Base-by-base conservation (phyloP, 2,329 filamentous ascomycete species). In the Xylaria polymorpha region DNA sequence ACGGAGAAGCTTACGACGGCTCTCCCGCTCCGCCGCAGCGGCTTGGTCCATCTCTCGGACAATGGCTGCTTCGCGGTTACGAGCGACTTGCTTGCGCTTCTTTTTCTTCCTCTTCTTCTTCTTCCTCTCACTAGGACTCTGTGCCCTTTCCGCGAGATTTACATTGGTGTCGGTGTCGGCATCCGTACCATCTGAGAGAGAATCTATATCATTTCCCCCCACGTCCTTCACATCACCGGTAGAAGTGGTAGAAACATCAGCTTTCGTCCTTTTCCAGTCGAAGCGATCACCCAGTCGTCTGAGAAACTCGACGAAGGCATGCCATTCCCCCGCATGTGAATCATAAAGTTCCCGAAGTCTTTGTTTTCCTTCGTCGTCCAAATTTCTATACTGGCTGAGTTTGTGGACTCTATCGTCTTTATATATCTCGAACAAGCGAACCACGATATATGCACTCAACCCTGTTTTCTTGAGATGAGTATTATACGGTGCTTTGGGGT, bases 11-110 rank as follows among this genome's bases (percentile, higher is more conserved):
- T 78, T 76, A 37, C 82, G 81, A 32, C 90, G 87, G 69, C 81
- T 78, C 61, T 88, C 84, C 75, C 90, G 87, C 64, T 87, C 83
- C 66, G 83, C 79, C 4, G 85, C 77, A 62, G 88, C 86, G n/a
- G 81, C 79, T 62, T 82, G 81, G 60, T 90, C 89, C 63, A 80
- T 83, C 58, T 87, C 83, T 73, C 91, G 86, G 39, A 88, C 81
- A 48, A 85, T 81, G 50, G 86, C 82, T 0, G 86, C 85, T 44
- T 83, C 79, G 61, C 83, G 81, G 75, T 90, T 83, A 44, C 85
- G 82, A 10, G 84, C 78, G 20, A 84, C 78, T 56, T 72, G 71
- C 56, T 64, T 72, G 25, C 79, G 80, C 71, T 83, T 80, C 66
- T 83, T 84, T 69, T 83, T 86, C 64, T 83, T 84, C 70, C 83